Base-by-base conservation (phyloP, 2,329 filamentous ascomycete genomes). In the Colletotrichum trifolii region DNA sequence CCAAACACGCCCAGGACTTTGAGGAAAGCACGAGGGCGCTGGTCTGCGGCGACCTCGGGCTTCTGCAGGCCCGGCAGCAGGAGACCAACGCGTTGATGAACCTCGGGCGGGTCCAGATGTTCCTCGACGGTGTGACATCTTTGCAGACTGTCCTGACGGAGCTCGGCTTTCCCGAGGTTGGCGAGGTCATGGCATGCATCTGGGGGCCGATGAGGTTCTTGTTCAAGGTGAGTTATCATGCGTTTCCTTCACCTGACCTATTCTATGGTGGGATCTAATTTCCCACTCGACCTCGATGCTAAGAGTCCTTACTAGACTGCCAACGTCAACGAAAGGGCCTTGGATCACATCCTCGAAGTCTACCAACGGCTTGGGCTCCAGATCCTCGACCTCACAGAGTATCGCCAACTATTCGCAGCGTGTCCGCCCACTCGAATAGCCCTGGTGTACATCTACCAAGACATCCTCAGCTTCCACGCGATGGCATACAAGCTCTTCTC, bases 201-300 rank as follows among this genome's bases (percentile, higher is more conserved):
- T 76, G 74, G 74, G 74, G 74, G 1, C 72, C 73, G 1, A 67
- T 71, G n/a, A 60, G 64, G 8, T 72, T 68, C 17, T 67, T 74
- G 10, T 50, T 74, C 13, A 55, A 70, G 57, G 71, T 72, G 0
- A 13, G 39, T 8, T 8, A 0, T 7, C 42, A 25, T 25, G 25
- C 13, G 15, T 13, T 5, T 43, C 42, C 13, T 17, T 4, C 11
- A 8, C 45, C 7, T 47, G 5, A 9, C 17, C 15, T 4, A 40
- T 48, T 9, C 11, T 11, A 15, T 8, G 35, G 35, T 40, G 13
- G 3, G 15, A 25, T n/a, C n/a, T n/a, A n/a, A n/a, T n/a, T n/a
- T n/a, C n/a, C n/a, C n/a, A n/a, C n/a, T n/a, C n/a, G n/a, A n/a
- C n/a, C n/a, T 25, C 25, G 25, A 25, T 15, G 36, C 54, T 49